A percentile compares a stretch with the other conserved stretches of the same genome.
These are phyloP conservation scores for Asterochloris erici DNA, from an alignment of 139 green algal genomes.

Conservation along the genomic window DNA sequence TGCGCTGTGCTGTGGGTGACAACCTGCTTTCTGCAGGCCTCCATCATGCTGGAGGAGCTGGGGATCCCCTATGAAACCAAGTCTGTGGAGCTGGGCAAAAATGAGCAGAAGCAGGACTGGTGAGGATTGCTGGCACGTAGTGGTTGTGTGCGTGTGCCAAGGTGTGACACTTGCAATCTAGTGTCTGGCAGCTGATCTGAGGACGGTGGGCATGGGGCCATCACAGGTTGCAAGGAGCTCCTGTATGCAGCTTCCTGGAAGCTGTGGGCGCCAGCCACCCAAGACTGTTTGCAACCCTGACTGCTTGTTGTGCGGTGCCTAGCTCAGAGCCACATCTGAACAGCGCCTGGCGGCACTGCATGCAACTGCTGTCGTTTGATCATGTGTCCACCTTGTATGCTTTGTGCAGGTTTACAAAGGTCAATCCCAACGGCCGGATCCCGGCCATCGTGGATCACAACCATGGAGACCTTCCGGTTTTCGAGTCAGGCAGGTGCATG, in stretches of 20 bases:
- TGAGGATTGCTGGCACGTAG: background rate
- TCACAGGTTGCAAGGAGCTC: too few species aligned
- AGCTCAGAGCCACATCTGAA: too few species aligned
- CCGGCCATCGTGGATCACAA: conserved; percentile 46
- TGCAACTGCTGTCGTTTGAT: too few species aligned
- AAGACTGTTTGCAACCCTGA: too few species aligned
- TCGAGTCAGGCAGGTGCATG: conserved; percentile 36
- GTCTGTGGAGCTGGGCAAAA: conserved; percentile 26
- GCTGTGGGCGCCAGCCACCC: too few species aligned
- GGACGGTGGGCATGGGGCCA: background rate
- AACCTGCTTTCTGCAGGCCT: conserved; percentile 32
- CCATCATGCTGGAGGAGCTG: conserved; percentile 44
- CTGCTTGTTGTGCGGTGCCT: too few species aligned
- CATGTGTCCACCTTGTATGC: too few species aligned
- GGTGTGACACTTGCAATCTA: background rate
- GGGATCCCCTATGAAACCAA: conserved; percentile 32
- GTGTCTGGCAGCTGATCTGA: background rate
- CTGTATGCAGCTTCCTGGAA: too few species aligned
- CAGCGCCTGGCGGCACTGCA: too few species aligned
- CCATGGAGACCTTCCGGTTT: conserved; percentile 24
- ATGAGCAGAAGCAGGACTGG: conserved; percentile 47
- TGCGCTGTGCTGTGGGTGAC: too few species aligned
- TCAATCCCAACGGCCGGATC: conserved; percentile 53
- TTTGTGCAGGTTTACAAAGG: conserved; percentile 12
- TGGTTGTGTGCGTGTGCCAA: background rate